Percentiles rank a stretch among this genome's conserved stretches.
These are phyloP conservation scores for Heracleum sosnowskyi DNA, from an alignment of 129 eudicot genomes.

Conservation along the genomic window DNA sequence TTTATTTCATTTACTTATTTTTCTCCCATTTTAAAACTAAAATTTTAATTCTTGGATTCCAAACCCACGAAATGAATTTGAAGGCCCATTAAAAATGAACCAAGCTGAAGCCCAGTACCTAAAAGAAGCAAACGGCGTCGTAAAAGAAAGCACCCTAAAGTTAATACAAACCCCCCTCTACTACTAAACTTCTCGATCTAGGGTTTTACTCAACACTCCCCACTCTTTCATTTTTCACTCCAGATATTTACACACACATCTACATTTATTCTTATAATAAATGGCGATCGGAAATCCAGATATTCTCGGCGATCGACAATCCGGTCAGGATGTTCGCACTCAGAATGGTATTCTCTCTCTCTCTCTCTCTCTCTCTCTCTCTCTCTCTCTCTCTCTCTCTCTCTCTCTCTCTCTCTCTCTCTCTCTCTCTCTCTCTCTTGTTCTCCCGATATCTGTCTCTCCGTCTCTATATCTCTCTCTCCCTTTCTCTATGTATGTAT, in stretches of 20 bases:
- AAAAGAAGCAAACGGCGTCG: not conserved
- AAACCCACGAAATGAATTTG: no score
- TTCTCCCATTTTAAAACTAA: no score
- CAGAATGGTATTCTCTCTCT: slow-evolving; percentile 52
- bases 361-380: not conserved
- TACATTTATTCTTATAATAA: not conserved
- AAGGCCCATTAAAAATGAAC: not conserved
- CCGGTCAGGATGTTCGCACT: slow-evolving; percentile 95
- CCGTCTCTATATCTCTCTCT: not conserved
- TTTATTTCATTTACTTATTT: no score
- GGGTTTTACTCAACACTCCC: slow-evolving; percentile 4
- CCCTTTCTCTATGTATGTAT: not conserved
- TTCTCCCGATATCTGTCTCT: no score
- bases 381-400: not conserved
- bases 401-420: not conserved
- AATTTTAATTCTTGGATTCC: no score
- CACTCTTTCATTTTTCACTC: not conserved
- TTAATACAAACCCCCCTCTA: not conserved
- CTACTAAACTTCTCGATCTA: not conserved
- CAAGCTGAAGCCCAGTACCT: not conserved
- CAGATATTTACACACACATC: not conserved
- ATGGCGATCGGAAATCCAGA: slow-evolving; percentile 63
- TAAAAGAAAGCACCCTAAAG: not conserved
- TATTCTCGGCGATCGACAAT: slow-evolving; percentile 92
- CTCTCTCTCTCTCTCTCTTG: not conserved